A percentile compares a stretch with the other conserved stretches of the same genome.
phyloP scores from a whole-genome alignment of 2,329 filamentous ascomycete species.

The Penicillium sp. region DNA sequence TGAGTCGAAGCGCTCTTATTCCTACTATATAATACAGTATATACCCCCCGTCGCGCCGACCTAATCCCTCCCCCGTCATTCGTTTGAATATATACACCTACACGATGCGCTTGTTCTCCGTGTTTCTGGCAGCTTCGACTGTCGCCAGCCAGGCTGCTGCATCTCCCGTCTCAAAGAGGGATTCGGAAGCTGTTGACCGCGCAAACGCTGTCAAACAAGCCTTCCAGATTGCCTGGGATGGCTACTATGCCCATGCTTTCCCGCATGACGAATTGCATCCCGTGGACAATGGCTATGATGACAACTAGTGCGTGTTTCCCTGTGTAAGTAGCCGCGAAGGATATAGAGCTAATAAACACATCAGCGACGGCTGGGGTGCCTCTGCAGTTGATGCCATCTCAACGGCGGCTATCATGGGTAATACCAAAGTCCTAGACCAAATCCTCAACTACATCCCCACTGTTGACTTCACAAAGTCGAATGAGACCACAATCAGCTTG shows the following conservation, averaged over 20 bases:
- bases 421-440: constrained; percentile 61
- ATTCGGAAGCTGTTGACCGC: constrained; percentile 24
- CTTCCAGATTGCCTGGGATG: constrained; percentile 68
- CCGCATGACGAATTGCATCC: constrained; percentile 73
- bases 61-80: not conserved
- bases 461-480: constrained; percentile 66
- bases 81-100: not conserved
- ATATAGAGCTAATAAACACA: constrained; percentile 13
- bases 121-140: constrained; percentile 16
- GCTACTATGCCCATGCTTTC: constrained; percentile 70
- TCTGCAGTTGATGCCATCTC: constrained; percentile 76
- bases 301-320: constrained; percentile 60
- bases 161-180: constrained; percentile 17
- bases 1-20: not conserved
- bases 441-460: constrained; percentile 68
- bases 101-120: constrained; percentile 10
- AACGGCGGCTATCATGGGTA: constrained; percentile 74
- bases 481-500: constrained; percentile 58
- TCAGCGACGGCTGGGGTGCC: constrained; percentile 78
- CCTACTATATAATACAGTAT: not conserved
- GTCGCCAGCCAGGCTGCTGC: constrained; percentile 22
- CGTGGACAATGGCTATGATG: constrained; percentile 58
- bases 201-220: constrained; percentile 63
- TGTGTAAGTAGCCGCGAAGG: not conserved
- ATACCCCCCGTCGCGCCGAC: not conserved